A percentile compares a stretch with the other conserved stretches of the same genome.
Evolutionary conservation across 163 green algal genomes (phyloP).

Genomic region (Scenedesmus sp.): DNA sequence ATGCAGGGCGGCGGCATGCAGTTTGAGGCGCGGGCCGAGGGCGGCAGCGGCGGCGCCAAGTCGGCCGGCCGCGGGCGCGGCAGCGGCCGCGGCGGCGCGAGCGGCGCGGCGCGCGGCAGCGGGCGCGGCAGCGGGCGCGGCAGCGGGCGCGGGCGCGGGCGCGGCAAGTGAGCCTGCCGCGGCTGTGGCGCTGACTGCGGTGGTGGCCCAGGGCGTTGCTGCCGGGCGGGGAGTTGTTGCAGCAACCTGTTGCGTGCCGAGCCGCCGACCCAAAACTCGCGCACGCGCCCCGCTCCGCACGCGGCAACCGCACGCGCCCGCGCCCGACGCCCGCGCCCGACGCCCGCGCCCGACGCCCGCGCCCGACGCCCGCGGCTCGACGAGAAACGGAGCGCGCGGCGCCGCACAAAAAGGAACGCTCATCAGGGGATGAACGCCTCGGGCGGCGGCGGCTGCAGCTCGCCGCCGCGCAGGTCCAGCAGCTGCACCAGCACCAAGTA

Average conservation of each 20-base stretch:
- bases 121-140: conserved; percentile 4
- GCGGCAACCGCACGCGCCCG: no score
- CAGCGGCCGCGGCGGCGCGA: conserved; percentile 1
- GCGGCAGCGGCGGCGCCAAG: neutral
- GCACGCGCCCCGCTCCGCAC: no score
- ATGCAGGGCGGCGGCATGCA: conserved; percentile 22
- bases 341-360: no score
- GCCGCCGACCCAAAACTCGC: no score
- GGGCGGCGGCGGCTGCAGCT: conserved; percentile 82
- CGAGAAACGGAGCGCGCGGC: no score
- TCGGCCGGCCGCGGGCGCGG: neutral
- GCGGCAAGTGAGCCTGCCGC: conserved; percentile 39
- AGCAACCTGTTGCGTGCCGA: no score
- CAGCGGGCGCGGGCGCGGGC: conserved; percentile 13
- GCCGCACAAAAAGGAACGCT: no score
- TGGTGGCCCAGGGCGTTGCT: no score
- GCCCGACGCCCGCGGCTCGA: no score
- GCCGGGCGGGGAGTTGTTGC: no score
- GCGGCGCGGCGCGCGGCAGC: conserved; percentile 3
- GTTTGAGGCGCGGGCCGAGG: conserved; percentile 5
- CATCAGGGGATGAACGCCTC: conserved; percentile 81
- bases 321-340: no score
- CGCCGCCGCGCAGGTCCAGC: conserved; percentile 77
- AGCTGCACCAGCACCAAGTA: conserved; percentile 78
- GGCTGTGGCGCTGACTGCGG: no score